Evolutionary conservation across 2,329 filamentous ascomycete genomes (phyloP).

Genomic region (Fusarium anthophilum): DNA sequence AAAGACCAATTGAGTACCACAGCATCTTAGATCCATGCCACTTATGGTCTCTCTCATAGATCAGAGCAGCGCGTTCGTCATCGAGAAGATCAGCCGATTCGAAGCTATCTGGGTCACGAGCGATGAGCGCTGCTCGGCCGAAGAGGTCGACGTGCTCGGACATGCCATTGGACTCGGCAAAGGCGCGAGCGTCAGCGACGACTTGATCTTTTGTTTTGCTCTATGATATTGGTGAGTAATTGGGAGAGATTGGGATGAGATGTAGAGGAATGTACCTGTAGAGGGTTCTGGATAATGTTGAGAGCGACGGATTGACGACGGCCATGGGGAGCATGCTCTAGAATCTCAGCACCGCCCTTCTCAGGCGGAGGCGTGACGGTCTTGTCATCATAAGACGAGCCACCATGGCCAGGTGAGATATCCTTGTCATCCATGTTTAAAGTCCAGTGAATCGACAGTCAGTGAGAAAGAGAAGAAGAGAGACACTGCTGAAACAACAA

Average conservation of each 20-base stretch:
- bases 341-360: constrained; percentile 10
- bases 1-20: constrained; percentile 72
- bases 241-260: accelerated
- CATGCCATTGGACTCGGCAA: constrained; percentile 20
- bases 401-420: constrained; percentile 4
- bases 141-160: constrained; percentile 16
- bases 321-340: constrained; percentile 7
- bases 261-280: not conserved
- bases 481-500: not conserved
- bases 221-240: not conserved
- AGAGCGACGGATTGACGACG: constrained; percentile 10
- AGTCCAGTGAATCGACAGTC: not conserved
- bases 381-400: constrained; percentile 14
- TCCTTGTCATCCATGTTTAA: constrained; percentile 17
- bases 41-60: constrained; percentile 69
- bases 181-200: constrained; percentile 6
- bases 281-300: constrained; percentile 16
- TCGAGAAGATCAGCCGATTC: constrained; percentile 16
- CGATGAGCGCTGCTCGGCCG: constrained; percentile 16
- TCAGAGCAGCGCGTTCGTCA: constrained; percentile 55
- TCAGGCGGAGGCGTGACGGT: not conserved
- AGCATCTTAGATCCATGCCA: constrained; percentile 71
- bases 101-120: constrained; percentile 6
- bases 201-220: constrained; percentile 2
- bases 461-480: not conserved